Conservation (phyloP, 257 asterid species). For the Solanum microdontum region DNA sequence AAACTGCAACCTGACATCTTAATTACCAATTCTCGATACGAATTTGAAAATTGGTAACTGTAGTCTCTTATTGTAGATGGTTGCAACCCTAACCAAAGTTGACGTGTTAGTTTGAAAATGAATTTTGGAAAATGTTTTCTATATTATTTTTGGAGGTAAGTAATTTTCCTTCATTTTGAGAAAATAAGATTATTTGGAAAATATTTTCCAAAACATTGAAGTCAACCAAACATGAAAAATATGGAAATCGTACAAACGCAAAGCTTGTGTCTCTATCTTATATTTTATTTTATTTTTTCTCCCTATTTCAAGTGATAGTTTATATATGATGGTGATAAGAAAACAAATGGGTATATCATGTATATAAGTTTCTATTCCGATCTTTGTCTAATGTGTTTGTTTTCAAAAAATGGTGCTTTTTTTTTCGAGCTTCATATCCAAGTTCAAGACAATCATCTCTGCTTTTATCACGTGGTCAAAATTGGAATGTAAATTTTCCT, state of each 20-base stretch:
- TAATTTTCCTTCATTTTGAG: not conserved
- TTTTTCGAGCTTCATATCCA: too few relatives aligned
- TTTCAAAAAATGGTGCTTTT: too few relatives aligned
- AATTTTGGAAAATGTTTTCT: not conserved
- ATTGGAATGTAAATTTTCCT: not conserved
- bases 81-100: not conserved
- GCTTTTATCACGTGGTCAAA: not conserved
- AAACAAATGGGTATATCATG: not conserved
- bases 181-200: not conserved
- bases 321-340: not conserved
- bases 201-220: too few relatives aligned
- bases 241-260: not conserved
- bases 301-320: not conserved
- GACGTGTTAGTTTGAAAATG: not conserved
- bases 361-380: not conserved
- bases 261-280: not conserved
- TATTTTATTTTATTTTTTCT: too few relatives aligned
- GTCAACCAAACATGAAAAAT: not conserved
- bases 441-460: too few relatives aligned
- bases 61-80: too few relatives aligned
- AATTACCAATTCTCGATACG: too few relatives aligned
- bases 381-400: too few relatives aligned
- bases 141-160: not conserved
- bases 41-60: too few relatives aligned
- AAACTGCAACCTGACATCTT: not conserved